Evolutionary conservation across 2,329 filamentous ascomycete genomes (phyloP).

Genomic region (Aspergillus ruber): DNA sequence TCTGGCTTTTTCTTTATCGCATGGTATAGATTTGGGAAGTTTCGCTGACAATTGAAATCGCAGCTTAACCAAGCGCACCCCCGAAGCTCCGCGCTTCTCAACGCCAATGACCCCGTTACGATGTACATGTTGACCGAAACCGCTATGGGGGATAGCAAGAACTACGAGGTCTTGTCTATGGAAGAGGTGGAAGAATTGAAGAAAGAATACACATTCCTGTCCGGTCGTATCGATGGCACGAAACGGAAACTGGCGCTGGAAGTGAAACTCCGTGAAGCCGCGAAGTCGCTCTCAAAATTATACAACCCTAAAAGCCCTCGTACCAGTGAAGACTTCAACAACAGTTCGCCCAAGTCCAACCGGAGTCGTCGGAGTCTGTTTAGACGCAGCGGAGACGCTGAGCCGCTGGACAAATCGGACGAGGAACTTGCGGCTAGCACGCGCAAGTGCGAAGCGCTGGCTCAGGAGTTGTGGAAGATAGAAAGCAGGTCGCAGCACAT

Average conservation of each 20-base stretch:
- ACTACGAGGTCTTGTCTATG: slow-evolving; percentile 78
- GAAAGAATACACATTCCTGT: slow-evolving; percentile 69
- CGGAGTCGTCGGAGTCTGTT: slow-evolving; percentile 49
- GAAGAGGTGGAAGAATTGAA: slow-evolving; percentile 90
- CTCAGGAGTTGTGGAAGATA: slow-evolving; percentile 69
- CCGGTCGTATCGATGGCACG: slow-evolving; percentile 72
- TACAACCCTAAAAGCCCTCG: slow-evolving; percentile 60
- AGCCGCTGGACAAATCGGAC: slow-evolving; percentile 53
- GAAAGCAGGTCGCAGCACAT: slow-evolving; percentile 71
- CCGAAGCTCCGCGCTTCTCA: slow-evolving; percentile 32
- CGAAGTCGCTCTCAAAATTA: slow-evolving; percentile 75
- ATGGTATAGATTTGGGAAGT: no score
- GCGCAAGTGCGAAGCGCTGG: slow-evolving; percentile 77
- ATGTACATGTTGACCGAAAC: slow-evolving; percentile 92
- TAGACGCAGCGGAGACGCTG: slow-evolving; percentile 34
- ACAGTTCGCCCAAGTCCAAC: slow-evolving; percentile 41
- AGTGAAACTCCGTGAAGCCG: slow-evolving; percentile 89
- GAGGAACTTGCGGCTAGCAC: slow-evolving; percentile 68
- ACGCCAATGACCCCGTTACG: slow-evolving; percentile 58
- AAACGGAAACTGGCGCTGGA: slow-evolving; percentile 81
- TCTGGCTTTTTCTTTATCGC: no score
- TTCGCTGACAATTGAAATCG: neutral
- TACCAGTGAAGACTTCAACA: slow-evolving; percentile 37
- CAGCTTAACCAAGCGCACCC: slow-evolving; percentile 48
- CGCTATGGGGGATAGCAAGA: slow-evolving; percentile 78